Conservation (phyloP, 768 basidiomycete genomes). For the Inosperma sp. region DNA sequence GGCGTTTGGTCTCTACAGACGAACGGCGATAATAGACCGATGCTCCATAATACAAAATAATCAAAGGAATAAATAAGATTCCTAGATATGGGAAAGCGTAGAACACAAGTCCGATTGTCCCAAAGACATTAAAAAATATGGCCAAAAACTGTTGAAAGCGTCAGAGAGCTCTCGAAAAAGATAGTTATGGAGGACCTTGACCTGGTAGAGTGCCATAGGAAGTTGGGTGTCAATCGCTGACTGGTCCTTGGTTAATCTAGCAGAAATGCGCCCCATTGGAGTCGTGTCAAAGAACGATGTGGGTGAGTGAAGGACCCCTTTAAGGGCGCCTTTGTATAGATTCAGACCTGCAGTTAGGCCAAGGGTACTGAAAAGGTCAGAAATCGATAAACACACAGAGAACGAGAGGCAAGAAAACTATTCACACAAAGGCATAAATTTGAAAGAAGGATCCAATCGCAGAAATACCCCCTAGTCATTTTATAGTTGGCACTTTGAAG, state of each 20-base stretch:
- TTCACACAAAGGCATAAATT: constrained; percentile 47
- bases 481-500: neutral
- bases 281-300: constrained; percentile 72
- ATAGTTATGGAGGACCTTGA: constrained; percentile 18
- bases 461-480: constrained; percentile 25
- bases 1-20: constrained; percentile 60
- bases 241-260: constrained; percentile 58
- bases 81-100: constrained; percentile 67
- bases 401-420: neutral
- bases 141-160: constrained; percentile 7
- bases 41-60: constrained; percentile 47
- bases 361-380: constrained; percentile 36
- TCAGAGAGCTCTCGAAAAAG: too few relatives aligned
- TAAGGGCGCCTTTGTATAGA: constrained; percentile 54
- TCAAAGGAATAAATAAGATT: constrained; percentile 54
- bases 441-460: constrained; percentile 49
- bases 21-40: constrained; percentile 55
- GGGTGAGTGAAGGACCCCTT: constrained; percentile 55
- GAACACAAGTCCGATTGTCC: constrained; percentile 56
- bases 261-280: constrained; percentile 56
- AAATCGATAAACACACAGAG: too few relatives aligned
- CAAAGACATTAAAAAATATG: constrained; percentile 34
- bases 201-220: constrained; percentile 44
- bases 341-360: constrained; percentile 40
- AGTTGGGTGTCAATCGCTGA: constrained; percentile 52